Evolutionary conservation across 108 stramenopile species (phyloP).

Genomic region (Nitzschia sp.): DNA sequence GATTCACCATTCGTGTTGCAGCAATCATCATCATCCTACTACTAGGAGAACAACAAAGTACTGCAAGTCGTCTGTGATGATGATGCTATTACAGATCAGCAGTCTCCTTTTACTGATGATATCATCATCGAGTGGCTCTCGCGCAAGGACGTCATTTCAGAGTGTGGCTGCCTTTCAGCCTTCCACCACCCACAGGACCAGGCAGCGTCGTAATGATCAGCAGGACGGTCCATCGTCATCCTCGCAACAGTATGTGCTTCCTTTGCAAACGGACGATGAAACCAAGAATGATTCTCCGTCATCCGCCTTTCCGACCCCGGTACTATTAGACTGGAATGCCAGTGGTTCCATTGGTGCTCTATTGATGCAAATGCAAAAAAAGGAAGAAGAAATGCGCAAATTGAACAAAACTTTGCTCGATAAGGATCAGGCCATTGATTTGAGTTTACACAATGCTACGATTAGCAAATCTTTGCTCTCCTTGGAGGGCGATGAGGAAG

Average conservation of each 20-base stretch:
- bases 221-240: background rate
- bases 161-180: background rate
- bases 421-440: slow-evolving; percentile 19
- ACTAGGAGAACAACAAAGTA: background rate
- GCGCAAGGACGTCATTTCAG: background rate
- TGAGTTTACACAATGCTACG: slow-evolving; percentile 9
- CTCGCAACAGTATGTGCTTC: background rate
- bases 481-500: background rate
- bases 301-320: background rate
- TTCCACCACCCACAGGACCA: background rate
- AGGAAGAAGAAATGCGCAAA: slow-evolving; percentile 33
- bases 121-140: background rate
- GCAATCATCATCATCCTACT: background rate
- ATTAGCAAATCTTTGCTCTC: background rate
- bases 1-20: no score
- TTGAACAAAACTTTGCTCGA: slow-evolving; percentile 21
- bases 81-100: background rate
- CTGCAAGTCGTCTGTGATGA: background rate
- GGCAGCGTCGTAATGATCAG: background rate
- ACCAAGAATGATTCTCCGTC: background rate
- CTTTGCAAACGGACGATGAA: slow-evolving; percentile 2
- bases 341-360: slow-evolving; percentile 59
- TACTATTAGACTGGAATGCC: slow-evolving; percentile 23
- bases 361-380: slow-evolving; percentile 66
- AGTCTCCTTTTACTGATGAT: no score